Conservation (phyloP, 495 filamentous ascomycete species). For the Hypomontagnella submonticulosa region DNA sequence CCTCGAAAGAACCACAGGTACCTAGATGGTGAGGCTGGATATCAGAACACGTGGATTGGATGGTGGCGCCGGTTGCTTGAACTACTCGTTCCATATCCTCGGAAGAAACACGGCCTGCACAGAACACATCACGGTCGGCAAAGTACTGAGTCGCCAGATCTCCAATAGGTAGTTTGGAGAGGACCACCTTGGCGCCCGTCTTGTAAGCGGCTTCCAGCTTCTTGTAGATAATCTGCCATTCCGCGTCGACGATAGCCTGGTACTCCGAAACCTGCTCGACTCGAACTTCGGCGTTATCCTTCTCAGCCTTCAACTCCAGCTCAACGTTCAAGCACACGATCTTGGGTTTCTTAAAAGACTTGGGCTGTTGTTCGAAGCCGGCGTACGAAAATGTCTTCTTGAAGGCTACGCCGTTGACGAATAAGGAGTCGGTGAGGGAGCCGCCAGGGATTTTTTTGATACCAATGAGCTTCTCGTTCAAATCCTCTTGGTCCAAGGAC, state of each 20-base stretch:
- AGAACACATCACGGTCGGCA: slow-evolving; percentile 98
- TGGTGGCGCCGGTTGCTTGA: slow-evolving; percentile 89
- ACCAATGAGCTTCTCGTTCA: slow-evolving; percentile 97
- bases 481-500: slow-evolving; percentile 95
- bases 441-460: slow-evolving; percentile 98
- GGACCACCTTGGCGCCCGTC: slow-evolving; percentile 94
- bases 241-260: slow-evolving; percentile 98
- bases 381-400: slow-evolving; percentile 99
- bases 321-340: slow-evolving; percentile 98
- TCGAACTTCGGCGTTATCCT: slow-evolving; percentile 97
- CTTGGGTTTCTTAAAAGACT: slow-evolving; percentile 90
- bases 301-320: slow-evolving; percentile 96
- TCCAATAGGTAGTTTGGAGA: slow-evolving; percentile 97
- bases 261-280: slow-evolving; percentile 99
- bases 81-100: slow-evolving; percentile 97
- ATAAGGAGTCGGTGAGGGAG: slow-evolving; percentile 94
- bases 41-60: slow-evolving; percentile 97
- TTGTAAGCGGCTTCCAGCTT: slow-evolving; percentile 94
- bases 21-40: slow-evolving; percentile 90
- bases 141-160: slow-evolving; percentile 98
- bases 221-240: slow-evolving; percentile 99
- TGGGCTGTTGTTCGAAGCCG: slow-evolving; percentile 98
- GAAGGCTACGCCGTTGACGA: slow-evolving; percentile 98
- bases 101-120: slow-evolving; percentile 89
- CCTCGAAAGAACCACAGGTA: slow-evolving; percentile 90